Evolutionary conservation across 2,329 filamentous ascomycete species (phyloP), one percentile per base, ranked within the genome.

Genomic region (Claviceps sp.): DNA sequence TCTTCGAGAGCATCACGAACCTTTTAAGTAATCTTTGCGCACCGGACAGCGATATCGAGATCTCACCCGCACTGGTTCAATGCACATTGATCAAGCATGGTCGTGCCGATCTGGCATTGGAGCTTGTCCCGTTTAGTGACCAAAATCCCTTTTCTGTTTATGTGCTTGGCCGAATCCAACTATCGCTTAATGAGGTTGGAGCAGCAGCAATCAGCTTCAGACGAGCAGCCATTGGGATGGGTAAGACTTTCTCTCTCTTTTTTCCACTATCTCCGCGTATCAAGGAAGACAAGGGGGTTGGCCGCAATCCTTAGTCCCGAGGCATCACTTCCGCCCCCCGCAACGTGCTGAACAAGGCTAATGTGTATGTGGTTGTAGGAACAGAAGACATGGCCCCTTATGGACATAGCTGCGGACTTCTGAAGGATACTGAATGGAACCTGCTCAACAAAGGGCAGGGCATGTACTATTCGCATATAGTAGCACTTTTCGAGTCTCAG

Each of bases 401-500:
- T 48, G 71, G 74, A 18, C 77, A 81, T 56, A 83, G 78, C 59
- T 73, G 76, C 44, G 80, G 81, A 8, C 77, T 95, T 14, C 75
- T 97, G 22, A 82, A 86, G 51, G 81, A 88, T 24, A 81, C 84
- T 2, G 88, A 95, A 58, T 84, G 83, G 74, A 78, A 76, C 37
- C 67, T 80, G 5, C 66, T 85, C 24, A 78, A 89, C 62, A 79
- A 80, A 52, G 93, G 91, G 1, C 75, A 90, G 42, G 78, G 88
- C 5, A 82, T 79, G 56, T 98, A 96, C 69, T 94, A 94, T 66
- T 81, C 84, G 43, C 93, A 98, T 65, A 79, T 97, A 49, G 78
- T 90, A 13, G 76, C 81, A 20, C 75, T 98, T 1, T 97, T 87
- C 62, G 90, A 96, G 64, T 79, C 79, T 59, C 78, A 81, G 44